Conservation (phyloP, 257 asterid species). For the Lithospermum erythrorhizon region DNA sequence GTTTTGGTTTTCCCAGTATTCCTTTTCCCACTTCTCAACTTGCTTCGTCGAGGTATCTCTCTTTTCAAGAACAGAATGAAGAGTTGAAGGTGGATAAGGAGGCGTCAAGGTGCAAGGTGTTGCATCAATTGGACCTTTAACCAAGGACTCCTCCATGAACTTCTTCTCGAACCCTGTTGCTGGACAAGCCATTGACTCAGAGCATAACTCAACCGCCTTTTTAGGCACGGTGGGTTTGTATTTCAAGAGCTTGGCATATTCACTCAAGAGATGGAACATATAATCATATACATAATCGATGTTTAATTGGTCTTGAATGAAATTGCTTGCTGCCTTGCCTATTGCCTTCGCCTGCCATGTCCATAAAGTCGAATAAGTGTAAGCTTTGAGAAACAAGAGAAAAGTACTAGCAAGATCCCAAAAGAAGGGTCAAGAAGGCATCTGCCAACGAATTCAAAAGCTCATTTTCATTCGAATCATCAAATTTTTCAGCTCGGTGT, state of each 20-base stretch:
- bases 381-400: not conserved
- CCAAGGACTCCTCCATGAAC: conserved; percentile 59
- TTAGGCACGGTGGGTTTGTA: conserved; percentile 55
- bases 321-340: conserved; percentile 51
- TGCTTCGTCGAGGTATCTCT: conserved; percentile 32
- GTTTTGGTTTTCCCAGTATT: conserved; percentile 38
- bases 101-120: conserved; percentile 65
- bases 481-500: no score
- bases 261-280: conserved; percentile 67
- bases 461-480: not conserved
- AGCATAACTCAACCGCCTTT: conserved; percentile 52
- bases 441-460: not conserved
- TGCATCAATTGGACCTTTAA: conserved; percentile 27
- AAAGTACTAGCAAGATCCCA: not conserved
- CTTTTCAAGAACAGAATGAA: conserved; percentile 29
- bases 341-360: conserved; percentile 54
- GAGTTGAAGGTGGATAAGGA: conserved; percentile 49
- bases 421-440: not conserved
- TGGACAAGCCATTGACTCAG: conserved; percentile 58
- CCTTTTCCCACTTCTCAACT: conserved; percentile 59
- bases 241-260: conserved; percentile 55
- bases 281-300: conserved; percentile 74
- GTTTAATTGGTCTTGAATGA: conserved; percentile 40
- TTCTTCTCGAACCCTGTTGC: conserved; percentile 35
- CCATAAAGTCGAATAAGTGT: not conserved